Conservation (phyloP, 345 rosid genomes). For the Hibiscus mutabilis region DNA sequence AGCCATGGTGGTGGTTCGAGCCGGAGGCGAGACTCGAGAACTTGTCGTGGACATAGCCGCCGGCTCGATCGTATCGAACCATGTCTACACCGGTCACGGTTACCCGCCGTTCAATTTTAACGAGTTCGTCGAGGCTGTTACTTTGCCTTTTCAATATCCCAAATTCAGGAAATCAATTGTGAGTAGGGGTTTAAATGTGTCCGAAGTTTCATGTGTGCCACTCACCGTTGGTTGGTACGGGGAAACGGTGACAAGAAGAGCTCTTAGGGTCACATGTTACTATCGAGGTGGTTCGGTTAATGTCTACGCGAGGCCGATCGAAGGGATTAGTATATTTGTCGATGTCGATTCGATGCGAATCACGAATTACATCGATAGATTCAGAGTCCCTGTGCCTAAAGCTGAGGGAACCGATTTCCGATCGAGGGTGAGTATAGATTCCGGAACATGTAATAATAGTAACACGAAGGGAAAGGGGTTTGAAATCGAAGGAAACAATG, state of each 20-base stretch:
- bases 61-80: constrained; percentile 24
- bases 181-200: constrained; percentile 39
- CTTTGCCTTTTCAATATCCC: constrained; percentile 38
- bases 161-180: constrained; percentile 39
- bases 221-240: constrained; percentile 80
- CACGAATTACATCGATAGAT: constrained; percentile 37
- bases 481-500: constrained; percentile 28
- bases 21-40: constrained; percentile 40
- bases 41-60: constrained; percentile 42
- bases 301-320: constrained; percentile 61
- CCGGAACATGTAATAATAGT: constrained; percentile 35
- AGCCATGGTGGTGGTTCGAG: constrained; percentile 53
- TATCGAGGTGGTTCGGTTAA: constrained; percentile 56
- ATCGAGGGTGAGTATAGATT: constrained; percentile 18
- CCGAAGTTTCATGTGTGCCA: constrained; percentile 63
- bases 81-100: constrained; percentile 42
- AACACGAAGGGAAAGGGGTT: constrained; percentile 36
- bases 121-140: constrained; percentile 44
- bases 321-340: constrained; percentile 47
- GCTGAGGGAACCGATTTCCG: constrained; percentile 65
- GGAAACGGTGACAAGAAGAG: constrained; percentile 36
- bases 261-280: constrained; percentile 41
- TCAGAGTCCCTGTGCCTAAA: constrained; percentile 52
- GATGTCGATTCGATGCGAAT: constrained; percentile 58
- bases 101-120: constrained; percentile 51